A percentile compares a stretch with the other conserved stretches of the same genome.
phyloP scores from a whole-genome alignment of 2,329 filamentous ascomycete species.

The Talaromyces albobiverticillius region DNA sequence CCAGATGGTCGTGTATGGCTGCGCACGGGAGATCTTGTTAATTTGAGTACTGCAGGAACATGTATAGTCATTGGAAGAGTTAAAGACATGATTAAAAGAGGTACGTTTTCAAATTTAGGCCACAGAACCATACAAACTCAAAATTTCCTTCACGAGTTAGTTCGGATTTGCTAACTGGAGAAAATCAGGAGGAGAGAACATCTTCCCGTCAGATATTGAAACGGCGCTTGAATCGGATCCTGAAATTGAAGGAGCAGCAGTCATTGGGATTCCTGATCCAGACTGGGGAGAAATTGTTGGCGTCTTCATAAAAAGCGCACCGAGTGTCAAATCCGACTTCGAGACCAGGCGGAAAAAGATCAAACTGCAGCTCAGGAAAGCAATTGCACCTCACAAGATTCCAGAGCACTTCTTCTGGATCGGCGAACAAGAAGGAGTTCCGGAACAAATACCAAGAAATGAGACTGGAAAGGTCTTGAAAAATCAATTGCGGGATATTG shows the following conservation, averaged over 20 bases:
- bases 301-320: not conserved
- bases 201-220: not conserved
- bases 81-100: constrained; percentile 3
- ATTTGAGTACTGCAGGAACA: not conserved
- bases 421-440: not conserved
- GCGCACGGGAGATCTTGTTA: not conserved
- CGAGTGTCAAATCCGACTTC: not conserved
- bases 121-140: not conserved
- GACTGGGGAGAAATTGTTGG: not conserved
- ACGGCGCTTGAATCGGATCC: not conserved
- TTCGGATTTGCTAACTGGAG: too few relatives aligned
- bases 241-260: not conserved
- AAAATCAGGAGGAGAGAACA: not conserved
- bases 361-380: not conserved
- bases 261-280: not conserved
- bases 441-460: not conserved
- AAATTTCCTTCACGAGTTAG: not conserved
- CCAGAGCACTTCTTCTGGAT: not conserved
- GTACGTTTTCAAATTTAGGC: not conserved
- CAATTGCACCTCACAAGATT: not conserved
- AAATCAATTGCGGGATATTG: not conserved
- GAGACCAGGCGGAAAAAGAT: not conserved
- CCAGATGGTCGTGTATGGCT: not conserved
- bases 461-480: constrained; percentile 1
- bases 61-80: not conserved